Base-by-base conservation (phyloP, 148 eudicot genomes). In the Chenopodium album region DNA sequence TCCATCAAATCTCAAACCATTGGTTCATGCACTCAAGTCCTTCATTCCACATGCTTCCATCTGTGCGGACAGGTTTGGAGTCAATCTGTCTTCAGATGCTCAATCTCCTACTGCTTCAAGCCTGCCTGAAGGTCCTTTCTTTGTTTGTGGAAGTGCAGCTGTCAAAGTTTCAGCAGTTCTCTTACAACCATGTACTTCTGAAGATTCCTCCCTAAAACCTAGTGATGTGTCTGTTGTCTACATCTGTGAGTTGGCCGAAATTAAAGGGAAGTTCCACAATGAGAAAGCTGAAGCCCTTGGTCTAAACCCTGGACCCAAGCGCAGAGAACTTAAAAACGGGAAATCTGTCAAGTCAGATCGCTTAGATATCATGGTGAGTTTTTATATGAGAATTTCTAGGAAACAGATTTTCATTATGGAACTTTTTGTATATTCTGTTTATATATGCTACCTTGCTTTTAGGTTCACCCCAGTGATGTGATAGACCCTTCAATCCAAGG, bases 11-110 rank as follows among this genome's bases (percentile, higher is more conserved):
- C 87, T 95, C 44, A 83, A 88, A 50, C 88, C 90, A 69, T 80
- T 95, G 79, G 91, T 93, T 50, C 82, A 89, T 84, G 99, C 98
- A 48, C 92, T 93, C 93, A 87, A 89, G 79, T 85, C 94, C 9
- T 92, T 95, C 85, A 91, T 95, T 84, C 98, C 99, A 64, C 92
- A 88, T 84, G 94, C 97, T 80, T 91, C 98, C 87, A 93, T 95
- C 71, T 89, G 88, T 81, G 86, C 94, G 3, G 84, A 64, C 28
- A 88, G 93, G 82, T 92, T 94, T 87, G 98, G 93, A 67, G 28
- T 76, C 88, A 73, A 16, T 47, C 16, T 44, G 19, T 47, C 80
- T 77, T 77, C 54, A 37, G 44, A 63, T 77, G 80, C 59, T 41
- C 34, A 41, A 32, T 80, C 87, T 75, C 81, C 87, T 76, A 80